Conservation (phyloP, 805 yeast species). For the Torulaspora franciscae region DNA sequence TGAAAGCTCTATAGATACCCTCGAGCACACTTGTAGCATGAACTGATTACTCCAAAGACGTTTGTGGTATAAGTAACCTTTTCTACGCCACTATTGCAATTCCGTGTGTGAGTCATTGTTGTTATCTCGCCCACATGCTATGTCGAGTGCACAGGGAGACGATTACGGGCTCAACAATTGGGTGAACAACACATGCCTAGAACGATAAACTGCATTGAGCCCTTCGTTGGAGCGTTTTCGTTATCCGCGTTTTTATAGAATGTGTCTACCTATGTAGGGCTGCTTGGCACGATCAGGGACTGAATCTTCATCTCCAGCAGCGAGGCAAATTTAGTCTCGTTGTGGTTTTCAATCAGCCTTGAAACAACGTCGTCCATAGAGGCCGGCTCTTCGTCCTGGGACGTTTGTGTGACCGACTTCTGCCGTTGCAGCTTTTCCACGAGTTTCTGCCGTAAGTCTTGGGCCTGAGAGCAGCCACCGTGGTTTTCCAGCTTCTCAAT, state of each 20-base stretch:
- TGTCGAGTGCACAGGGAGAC: background rate
- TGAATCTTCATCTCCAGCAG: conserved; percentile 6
- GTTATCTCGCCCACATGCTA: conserved; percentile 8
- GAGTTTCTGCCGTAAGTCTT: conserved; percentile 3
- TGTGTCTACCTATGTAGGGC: background rate
- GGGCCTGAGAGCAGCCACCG: conserved; percentile 7
- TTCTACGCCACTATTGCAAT: background rate
- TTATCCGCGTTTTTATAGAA: too few relatives aligned
- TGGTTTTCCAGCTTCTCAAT: conserved; percentile 9
- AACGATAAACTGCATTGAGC: background rate
- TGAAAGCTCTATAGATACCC: background rate
- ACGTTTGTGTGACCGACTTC: background rate
- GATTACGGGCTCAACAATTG: background rate
- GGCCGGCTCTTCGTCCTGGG: background rate
- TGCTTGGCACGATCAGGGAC: background rate
- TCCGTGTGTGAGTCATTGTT: conserved; percentile 1
- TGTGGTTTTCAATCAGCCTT: conserved; percentile 3
- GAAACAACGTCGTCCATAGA: conserved; percentile 10
- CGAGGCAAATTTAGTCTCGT: conserved; percentile 5
- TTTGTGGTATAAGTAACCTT: background rate
- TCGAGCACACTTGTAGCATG: conserved; percentile 1
- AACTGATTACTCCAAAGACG: background rate
- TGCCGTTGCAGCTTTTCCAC: conserved; percentile 2
- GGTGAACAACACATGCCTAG: background rate
- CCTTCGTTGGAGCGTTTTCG: background rate